Conservation (phyloP, 441 rosid genomes). For the Codiaeum variegatum region DNA sequence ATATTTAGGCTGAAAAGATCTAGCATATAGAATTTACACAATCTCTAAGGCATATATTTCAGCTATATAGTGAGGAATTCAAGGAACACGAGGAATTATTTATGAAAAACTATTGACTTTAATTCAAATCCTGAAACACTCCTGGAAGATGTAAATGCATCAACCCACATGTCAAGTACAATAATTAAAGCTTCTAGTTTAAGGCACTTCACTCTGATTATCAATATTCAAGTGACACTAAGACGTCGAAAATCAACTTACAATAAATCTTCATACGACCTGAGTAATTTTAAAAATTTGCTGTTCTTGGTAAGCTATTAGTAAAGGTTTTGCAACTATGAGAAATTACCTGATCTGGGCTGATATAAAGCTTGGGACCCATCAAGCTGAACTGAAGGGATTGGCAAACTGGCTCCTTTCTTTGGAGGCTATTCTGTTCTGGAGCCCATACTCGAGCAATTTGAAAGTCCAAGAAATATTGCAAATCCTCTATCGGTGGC, state of each 20-base stretch:
- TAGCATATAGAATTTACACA: not conserved
- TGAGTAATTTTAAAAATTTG: not conserved
- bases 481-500: conserved; percentile 65
- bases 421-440: conserved; percentile 47
- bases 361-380: conserved; percentile 71
- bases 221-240: not conserved
- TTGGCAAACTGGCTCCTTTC: conserved; percentile 75
- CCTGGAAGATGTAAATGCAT: not conserved
- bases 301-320: not conserved
- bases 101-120: not conserved
- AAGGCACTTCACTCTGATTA: not conserved
- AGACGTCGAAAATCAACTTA: not conserved
- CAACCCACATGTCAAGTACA: not conserved
- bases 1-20: not conserved
- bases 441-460: conserved; percentile 67
- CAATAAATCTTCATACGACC: not conserved
- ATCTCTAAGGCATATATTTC: not conserved
- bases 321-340: not conserved
- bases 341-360: conserved; percentile 59
- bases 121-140: conserved; percentile 1
- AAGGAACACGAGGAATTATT: not conserved
- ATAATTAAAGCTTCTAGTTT: not conserved
- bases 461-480: conserved; percentile 64
- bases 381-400: conserved; percentile 73
- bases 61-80: not conserved